Conservation (phyloP, 768 basidiomycete genomes). For the Mycena metata region DNA sequence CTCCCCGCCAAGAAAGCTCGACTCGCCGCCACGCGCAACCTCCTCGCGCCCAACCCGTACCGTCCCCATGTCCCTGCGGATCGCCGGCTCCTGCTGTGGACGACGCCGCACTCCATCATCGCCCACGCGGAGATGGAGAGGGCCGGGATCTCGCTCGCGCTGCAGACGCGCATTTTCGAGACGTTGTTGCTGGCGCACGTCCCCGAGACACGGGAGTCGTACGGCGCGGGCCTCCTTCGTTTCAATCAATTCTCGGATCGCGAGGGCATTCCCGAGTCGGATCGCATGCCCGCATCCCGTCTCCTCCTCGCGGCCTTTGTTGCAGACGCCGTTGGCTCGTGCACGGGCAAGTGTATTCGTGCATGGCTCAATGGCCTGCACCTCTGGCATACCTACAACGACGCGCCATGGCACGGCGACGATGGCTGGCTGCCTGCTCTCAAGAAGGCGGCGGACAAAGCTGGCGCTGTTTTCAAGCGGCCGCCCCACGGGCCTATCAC, state of each 20-base stretch:
- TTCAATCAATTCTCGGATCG: background rate
- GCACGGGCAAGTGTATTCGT: background rate
- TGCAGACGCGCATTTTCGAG: background rate
- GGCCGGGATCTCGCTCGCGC: background rate
- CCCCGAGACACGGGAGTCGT: constrained; percentile 34
- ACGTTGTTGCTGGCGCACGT: background rate
- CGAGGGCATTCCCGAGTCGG: too few species aligned
- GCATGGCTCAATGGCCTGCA: background rate
- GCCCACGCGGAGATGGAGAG: background rate
- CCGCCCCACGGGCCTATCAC: constrained; percentile 3
- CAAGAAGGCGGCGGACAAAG: constrained; percentile 1
- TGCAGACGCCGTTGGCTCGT: background rate
- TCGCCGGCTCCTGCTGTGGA: constrained; percentile 1
- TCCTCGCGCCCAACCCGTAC: background rate
- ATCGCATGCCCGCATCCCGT: too few species aligned
- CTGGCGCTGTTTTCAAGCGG: background rate
- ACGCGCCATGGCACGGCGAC: constrained; percentile 6
- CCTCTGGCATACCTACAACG: background rate
- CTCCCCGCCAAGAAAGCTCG: background rate
- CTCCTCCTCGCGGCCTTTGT: background rate
- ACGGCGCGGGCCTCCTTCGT: constrained; percentile 23
- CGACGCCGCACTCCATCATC: background rate
- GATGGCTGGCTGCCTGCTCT: background rate
- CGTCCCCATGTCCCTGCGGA: constrained; percentile 2
- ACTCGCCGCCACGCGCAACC: background rate